These are phyloP conservation scores for Gamarada debralockiae DNA, from an alignment of 495 filamentous ascomycete genomes.

Conservation along the genomic window DNA sequence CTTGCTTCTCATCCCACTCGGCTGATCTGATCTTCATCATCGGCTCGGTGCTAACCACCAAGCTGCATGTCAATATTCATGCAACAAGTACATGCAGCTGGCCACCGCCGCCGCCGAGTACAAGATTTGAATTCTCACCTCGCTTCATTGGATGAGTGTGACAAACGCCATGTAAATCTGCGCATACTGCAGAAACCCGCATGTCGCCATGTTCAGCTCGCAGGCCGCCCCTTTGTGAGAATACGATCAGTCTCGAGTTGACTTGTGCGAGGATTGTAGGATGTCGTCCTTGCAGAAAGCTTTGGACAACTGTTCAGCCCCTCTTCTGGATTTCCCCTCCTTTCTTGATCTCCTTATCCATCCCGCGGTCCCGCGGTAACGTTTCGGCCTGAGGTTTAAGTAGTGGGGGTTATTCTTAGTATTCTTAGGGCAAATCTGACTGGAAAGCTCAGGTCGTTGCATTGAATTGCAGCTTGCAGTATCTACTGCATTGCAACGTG, in stretches of 20 bases:
- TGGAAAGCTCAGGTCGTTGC: no score
- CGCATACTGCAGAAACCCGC: constrained; percentile 7
- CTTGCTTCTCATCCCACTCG: neutral
- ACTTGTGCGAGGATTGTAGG: neutral
- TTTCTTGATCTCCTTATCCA: no score
- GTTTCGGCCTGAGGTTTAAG: neutral
- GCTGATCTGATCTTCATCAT: neutral
- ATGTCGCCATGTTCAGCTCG: constrained; percentile 9
- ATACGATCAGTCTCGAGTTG: neutral
- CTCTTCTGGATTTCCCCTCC: no score
- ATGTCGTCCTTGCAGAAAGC: no score
- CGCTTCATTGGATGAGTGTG: neutral
- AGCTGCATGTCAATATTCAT: constrained; percentile 19
- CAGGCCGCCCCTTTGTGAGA: neutral
- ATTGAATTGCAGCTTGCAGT: neutral
- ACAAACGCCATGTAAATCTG: constrained; percentile 8
- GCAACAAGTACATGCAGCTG: constrained; percentile 7
- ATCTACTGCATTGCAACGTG: neutral
- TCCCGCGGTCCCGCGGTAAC: no score
- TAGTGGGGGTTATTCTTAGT: neutral
- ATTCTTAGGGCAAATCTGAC: no score
- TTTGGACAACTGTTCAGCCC: no score
- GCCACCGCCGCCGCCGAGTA: neutral
- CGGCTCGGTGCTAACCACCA: constrained; percentile 11
- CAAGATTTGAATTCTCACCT: neutral